Percentiles rank a stretch among this genome's conserved stretches.
These are phyloP conservation scores for Claviceps humidiphila DNA, from an alignment of 2,329 filamentous ascomycete species.

Conservation along the genomic window DNA sequence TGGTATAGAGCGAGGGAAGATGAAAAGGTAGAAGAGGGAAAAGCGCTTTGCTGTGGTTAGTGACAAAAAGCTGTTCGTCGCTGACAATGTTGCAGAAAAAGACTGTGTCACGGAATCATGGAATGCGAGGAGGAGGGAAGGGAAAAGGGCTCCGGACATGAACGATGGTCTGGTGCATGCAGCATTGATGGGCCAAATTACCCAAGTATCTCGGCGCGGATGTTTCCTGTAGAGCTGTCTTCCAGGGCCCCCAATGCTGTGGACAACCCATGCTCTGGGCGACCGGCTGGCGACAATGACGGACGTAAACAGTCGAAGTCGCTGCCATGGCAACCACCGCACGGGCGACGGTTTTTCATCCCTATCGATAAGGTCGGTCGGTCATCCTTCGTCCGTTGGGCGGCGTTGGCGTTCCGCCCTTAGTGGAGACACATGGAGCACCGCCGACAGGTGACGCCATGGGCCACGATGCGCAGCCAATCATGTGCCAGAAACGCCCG, in stretches of 20 bases:
- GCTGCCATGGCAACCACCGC: constrained; percentile 25
- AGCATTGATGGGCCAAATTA: background rate
- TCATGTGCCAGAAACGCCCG: too few species aligned
- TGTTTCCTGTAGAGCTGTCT: too few species aligned
- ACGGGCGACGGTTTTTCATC: background rate
- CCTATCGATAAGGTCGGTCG: background rate
- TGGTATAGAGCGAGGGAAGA: background rate
- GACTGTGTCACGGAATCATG: background rate
- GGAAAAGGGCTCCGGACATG: background rate
- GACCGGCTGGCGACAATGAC: constrained; percentile 3
- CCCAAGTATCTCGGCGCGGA: too few species aligned
- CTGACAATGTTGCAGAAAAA: constrained; percentile 2
- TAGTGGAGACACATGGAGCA: too few species aligned
- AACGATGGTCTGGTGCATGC: background rate
- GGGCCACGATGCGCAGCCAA: too few species aligned
- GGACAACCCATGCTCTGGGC: background rate
- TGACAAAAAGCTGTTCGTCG: constrained; percentile 12
- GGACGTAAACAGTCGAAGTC: constrained; percentile 22
- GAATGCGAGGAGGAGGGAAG: background rate
- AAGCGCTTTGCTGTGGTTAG: constrained; percentile 18
- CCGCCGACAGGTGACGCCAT: background rate
- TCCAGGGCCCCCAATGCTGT: too few species aligned
- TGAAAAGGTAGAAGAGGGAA: constrained; percentile 11
- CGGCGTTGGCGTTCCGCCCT: background rate
- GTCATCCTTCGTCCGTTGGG: background rate